phyloP scores from a whole-genome alignment of 1,284 basidiomycete species.

The Cerrena zonata region DNA sequence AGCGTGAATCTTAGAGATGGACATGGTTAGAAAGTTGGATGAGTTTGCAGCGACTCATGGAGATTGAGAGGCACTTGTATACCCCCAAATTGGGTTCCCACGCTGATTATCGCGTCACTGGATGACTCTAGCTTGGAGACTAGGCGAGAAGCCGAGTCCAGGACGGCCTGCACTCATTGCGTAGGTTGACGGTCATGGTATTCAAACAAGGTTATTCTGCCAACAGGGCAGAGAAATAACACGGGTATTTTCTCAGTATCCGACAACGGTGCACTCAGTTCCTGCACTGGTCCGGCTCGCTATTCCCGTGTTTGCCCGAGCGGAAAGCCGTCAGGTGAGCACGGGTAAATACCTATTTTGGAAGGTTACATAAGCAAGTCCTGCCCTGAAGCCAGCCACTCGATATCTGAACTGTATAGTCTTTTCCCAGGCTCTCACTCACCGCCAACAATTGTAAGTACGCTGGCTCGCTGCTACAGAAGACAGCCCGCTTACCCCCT shows the following conservation, averaged over 20 bases:
- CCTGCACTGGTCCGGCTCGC: neutral
- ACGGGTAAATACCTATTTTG: neutral
- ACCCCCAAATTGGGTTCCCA: slow-evolving; percentile 13
- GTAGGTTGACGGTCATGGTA: too few species aligned
- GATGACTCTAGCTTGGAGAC: neutral
- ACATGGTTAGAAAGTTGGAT: slow-evolving; percentile 55
- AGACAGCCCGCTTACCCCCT: slow-evolving; percentile 21
- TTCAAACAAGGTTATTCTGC: too few species aligned
- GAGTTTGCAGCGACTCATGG: slow-evolving; percentile 20
- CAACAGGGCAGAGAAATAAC: too few species aligned
- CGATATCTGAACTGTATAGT: slow-evolving; percentile 36
- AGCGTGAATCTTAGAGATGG: slow-evolving; percentile 80
- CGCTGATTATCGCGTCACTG: slow-evolving; percentile 18
- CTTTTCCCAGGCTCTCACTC: slow-evolving; percentile 27
- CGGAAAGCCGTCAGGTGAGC: neutral
- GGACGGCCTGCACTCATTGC: neutral
- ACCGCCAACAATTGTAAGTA: slow-evolving; percentile 21
- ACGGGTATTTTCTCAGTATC: too few species aligned
- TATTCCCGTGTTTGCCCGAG: neutral
- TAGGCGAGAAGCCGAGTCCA: neutral
- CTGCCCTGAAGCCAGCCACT: neutral
- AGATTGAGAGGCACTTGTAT: slow-evolving; percentile 11
- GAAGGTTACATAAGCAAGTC: neutral
- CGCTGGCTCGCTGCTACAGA: slow-evolving; percentile 13
- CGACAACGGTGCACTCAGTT: too few species aligned